Conservation (phyloP, 306 rosid species). For the Senna siamea region DNA sequence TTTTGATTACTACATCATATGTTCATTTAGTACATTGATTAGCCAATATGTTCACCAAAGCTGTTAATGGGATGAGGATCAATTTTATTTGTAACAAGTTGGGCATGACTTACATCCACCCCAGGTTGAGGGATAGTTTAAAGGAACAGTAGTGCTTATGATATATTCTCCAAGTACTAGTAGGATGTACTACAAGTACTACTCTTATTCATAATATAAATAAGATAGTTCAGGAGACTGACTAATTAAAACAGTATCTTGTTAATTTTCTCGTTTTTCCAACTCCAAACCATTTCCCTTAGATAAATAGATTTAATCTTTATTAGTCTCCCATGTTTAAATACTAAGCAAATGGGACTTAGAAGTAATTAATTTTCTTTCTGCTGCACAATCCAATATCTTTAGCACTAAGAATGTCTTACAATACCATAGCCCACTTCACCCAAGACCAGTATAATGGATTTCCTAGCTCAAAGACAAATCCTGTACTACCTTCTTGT, state of each 20-base stretch:
- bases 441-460: background rate
- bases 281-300: background rate
- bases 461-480: conserved; percentile 3
- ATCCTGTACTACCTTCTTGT: background rate
- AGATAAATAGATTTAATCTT: background rate
- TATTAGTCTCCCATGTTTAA: background rate
- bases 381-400: background rate
- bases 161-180: too few species aligned
- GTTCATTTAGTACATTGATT: background rate
- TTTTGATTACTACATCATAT: too few species aligned
- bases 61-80: too few species aligned
- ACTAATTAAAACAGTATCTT: background rate
- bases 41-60: too few species aligned
- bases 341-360: background rate
- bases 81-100: too few species aligned
- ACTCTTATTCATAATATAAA: background rate
- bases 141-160: background rate
- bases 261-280: background rate
- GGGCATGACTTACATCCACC: too few species aligned
- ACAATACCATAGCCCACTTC: background rate
- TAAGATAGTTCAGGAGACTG: background rate
- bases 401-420: background rate
- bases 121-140: too few species aligned
- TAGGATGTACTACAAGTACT: background rate
- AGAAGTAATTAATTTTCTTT: background rate